Conservation (phyloP, 768 basidiomycete genomes). For the Amanita pallidorosea region DNA sequence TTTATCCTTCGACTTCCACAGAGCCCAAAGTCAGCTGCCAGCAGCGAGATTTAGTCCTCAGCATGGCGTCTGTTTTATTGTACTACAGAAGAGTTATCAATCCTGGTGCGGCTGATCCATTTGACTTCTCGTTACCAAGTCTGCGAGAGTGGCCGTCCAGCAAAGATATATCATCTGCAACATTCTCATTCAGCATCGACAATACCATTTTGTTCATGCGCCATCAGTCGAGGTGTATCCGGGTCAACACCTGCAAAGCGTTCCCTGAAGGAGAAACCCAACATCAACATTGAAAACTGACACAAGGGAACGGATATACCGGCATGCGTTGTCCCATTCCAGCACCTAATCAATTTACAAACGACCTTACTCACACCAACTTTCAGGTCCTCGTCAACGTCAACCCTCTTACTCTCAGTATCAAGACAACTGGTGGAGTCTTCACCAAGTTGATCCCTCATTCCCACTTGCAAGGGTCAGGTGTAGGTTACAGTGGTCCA, state of each 20-base stretch:
- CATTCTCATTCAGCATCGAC: conserved; percentile 50
- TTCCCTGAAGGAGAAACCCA: conserved; percentile 34
- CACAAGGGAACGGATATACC: conserved; percentile 25
- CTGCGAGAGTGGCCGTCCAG: conserved; percentile 44
- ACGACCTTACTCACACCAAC: too few relatives aligned
- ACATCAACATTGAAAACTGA: neutral
- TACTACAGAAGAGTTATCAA: conserved; percentile 63
- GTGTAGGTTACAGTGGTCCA: too few relatives aligned
- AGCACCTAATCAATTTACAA: too few relatives aligned
- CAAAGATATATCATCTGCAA: conserved; percentile 40
- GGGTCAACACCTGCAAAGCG: conserved; percentile 75
- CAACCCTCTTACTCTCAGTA: too few relatives aligned
- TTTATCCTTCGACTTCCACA: conserved; percentile 46
- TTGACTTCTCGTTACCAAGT: conserved; percentile 56
- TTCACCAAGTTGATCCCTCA: too few relatives aligned
- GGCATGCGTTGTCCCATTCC: conserved; percentile 68
- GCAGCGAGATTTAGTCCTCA: conserved; percentile 52
- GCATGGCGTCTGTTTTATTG: conserved; percentile 72
- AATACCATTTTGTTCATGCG: conserved; percentile 63
- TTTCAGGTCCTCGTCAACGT: too few relatives aligned
- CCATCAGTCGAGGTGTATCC: conserved; percentile 28
- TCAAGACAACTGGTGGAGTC: too few relatives aligned
- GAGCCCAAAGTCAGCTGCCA: conserved; percentile 27
- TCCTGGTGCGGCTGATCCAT: conserved; percentile 56
- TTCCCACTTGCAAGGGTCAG: too few relatives aligned